These are phyloP conservation scores for Orbilia ellipsospora DNA, from an alignment of 2,329 filamentous ascomycete genomes.

Conservation along the genomic window DNA sequence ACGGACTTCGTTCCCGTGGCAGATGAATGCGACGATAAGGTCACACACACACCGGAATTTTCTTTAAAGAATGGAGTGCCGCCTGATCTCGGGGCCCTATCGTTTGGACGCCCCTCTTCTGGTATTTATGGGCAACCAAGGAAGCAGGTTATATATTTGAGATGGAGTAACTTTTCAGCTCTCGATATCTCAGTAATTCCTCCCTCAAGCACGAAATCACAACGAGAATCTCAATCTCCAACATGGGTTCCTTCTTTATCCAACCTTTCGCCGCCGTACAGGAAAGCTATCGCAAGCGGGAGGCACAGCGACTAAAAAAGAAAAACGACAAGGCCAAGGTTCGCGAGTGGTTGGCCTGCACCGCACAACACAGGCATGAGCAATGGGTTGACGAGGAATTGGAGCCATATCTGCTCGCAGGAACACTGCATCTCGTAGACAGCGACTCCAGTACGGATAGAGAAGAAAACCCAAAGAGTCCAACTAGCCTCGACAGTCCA, in stretches of 20 bases:
- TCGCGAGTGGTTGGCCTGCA: constrained; percentile 42
- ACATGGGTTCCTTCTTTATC: constrained; percentile 37
- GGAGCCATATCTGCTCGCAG: constrained; percentile 29
- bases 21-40: constrained; percentile 13
- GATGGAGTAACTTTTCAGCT: background rate
- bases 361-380: constrained; percentile 45
- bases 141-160: constrained; percentile 1
- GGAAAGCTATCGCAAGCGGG: constrained; percentile 40
- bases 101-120: background rate
- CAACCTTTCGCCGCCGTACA: constrained; percentile 38
- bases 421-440: constrained; percentile 40
- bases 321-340: constrained; percentile 48
- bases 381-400: constrained; percentile 51
- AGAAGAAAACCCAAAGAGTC: background rate
- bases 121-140: background rate
- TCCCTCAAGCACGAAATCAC: background rate
- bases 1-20: background rate
- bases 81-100: constrained; percentile 11
- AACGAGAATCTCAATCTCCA: background rate
- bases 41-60: constrained; percentile 2
- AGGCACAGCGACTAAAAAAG: constrained; percentile 42
- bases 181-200: background rate
- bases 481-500: background rate
- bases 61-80: constrained; percentile 25
- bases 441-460: constrained; percentile 4